Conservation (phyloP, 306 rosid species). For the Fragaria iinumae region DNA sequence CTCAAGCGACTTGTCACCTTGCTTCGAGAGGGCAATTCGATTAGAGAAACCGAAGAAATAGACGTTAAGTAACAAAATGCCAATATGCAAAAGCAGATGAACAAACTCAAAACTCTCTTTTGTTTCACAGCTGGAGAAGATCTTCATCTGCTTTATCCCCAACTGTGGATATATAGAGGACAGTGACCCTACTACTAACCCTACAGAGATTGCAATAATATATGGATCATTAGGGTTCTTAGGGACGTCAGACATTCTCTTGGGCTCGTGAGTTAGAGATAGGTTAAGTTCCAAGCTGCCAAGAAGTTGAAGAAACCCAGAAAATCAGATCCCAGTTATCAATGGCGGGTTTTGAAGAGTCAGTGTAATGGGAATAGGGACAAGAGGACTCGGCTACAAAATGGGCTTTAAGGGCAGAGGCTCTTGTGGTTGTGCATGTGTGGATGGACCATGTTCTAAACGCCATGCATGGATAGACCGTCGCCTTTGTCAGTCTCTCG, state of each 20-base stretch:
- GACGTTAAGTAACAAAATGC: conserved; percentile 22
- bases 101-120: conserved; percentile 18
- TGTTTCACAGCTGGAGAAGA: conserved; percentile 19
- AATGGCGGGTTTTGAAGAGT: conserved; percentile 13
- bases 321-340: conserved; percentile 7
- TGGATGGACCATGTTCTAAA: not conserved
- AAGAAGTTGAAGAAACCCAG: conserved; percentile 5
- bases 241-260: conserved; percentile 16
- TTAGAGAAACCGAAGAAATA: conserved; percentile 8
- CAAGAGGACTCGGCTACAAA: conserved; percentile 27
- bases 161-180: conserved; percentile 27
- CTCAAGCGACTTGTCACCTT: conserved; percentile 17
- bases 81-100: not conserved
- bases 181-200: conserved; percentile 8
- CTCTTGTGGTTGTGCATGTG: conserved; percentile 5
- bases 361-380: conserved; percentile 15
- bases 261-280: conserved; percentile 8
- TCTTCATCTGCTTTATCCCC: conserved; percentile 4
- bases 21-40: conserved; percentile 17
- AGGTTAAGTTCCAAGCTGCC: conserved; percentile 7
- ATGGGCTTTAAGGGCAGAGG: conserved; percentile 28
- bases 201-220: not conserved
- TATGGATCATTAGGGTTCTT: not conserved
- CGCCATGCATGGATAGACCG: not conserved
- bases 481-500: not conserved